A percentile compares a stretch with the other conserved stretches of the same genome.
These are phyloP conservation scores for Ustilago tritici DNA, from an alignment of 1,284 basidiomycete species.

Conservation along the genomic window DNA sequence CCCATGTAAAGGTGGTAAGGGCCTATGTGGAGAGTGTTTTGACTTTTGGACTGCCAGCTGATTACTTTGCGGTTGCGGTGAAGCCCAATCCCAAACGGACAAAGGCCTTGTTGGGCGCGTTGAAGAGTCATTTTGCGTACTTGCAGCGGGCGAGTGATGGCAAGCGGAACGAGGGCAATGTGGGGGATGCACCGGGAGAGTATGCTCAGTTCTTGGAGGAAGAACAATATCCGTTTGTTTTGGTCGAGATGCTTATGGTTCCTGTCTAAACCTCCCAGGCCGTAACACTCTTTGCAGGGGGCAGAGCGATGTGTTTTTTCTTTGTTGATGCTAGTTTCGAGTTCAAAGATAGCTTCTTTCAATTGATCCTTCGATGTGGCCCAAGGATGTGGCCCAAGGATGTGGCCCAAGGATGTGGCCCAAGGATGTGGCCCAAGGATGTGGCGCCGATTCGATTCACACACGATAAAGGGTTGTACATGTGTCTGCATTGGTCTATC, in stretches of 20 bases:
- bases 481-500: too few species aligned
- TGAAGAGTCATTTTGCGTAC: conserved; percentile 84
- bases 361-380: too few species aligned
- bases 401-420: too few species aligned
- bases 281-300: too few species aligned
- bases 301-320: too few species aligned
- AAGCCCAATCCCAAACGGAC: conserved; percentile 84
- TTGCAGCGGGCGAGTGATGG: conserved; percentile 74
- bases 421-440: too few species aligned
- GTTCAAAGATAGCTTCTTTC: too few species aligned
- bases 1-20: conserved; percentile 91
- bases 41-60: conserved; percentile 92
- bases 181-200: conserved; percentile 64
- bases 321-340: too few species aligned
- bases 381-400: too few species aligned
- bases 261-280: conserved; percentile 14
- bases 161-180: conserved; percentile 8
- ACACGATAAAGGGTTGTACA: too few species aligned
- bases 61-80: conserved; percentile 84
- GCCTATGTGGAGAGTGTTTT: conserved; percentile 95
- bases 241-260: conserved; percentile 63
- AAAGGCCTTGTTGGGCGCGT: conserved; percentile 78
- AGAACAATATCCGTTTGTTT: conserved; percentile 65
- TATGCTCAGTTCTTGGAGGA: conserved; percentile 65
- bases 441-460: too few species aligned